A percentile compares a stretch with the other conserved stretches of the same genome.
These are phyloP conservation scores for Coemansia sp. DNA, from an alignment of 192 early-diverging fungal genomes.

Conservation along the genomic window DNA sequence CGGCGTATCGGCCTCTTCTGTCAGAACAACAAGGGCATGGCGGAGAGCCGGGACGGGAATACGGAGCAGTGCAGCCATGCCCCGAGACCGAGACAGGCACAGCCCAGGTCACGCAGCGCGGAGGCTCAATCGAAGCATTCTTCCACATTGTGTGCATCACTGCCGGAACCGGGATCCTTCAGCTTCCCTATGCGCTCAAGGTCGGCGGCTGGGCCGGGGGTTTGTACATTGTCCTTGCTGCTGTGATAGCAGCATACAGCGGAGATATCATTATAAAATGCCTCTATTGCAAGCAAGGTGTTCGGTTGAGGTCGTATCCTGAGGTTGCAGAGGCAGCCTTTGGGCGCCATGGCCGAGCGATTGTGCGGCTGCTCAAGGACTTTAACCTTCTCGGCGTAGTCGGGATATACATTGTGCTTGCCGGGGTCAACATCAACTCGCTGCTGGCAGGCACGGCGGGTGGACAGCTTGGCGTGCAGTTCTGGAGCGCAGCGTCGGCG, in stretches of 20 bases:
- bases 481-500: constrained; percentile 68
- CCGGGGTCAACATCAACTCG: constrained; percentile 67
- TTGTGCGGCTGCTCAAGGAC: constrained; percentile 60
- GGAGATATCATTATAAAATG: constrained; percentile 72
- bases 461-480: constrained; percentile 44
- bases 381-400: constrained; percentile 68
- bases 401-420: constrained; percentile 70
- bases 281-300: constrained; percentile 67
- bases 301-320: constrained; percentile 60
- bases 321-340: constrained; percentile 73
- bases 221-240: constrained; percentile 67
- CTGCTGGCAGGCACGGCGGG: constrained; percentile 52
- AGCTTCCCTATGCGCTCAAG: constrained; percentile 76
- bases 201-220: constrained; percentile 77
- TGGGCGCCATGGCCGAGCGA: constrained; percentile 60
- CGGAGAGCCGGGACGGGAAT: background rate
- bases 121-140: constrained; percentile 43
- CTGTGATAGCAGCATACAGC: constrained; percentile 67
- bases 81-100: background rate
- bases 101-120: constrained; percentile 2
- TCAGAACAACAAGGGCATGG: background rate
- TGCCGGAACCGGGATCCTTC: constrained; percentile 78
- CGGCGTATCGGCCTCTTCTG: background rate
- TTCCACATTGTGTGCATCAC: constrained; percentile 66
- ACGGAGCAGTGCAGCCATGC: background rate